Conservation (phyloP, 768 basidiomycete species). For the Leccinum aurantiacum region DNA sequence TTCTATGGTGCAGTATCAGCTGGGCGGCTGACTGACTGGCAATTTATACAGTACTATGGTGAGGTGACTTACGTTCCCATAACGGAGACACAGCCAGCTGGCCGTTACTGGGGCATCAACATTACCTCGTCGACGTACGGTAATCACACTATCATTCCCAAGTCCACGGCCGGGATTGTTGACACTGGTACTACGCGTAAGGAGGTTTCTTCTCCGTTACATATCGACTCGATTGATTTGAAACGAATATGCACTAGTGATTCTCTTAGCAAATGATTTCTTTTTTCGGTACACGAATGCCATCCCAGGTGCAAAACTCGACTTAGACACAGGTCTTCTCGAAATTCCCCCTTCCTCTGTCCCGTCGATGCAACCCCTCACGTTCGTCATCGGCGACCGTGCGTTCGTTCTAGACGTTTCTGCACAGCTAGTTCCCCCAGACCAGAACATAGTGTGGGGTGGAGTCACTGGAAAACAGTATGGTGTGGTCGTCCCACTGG, state of each 20-base stretch:
- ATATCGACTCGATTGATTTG: neutral
- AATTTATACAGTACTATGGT: slow-evolving; percentile 21
- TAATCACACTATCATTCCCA: slow-evolving; percentile 11
- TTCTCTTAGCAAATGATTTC: slow-evolving; percentile 14
- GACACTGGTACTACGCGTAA: neutral
- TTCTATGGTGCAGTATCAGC: neutral
- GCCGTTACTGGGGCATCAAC: slow-evolving; percentile 32
- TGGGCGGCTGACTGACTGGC: neutral
- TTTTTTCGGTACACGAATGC: slow-evolving; percentile 9
- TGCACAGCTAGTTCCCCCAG: neutral
- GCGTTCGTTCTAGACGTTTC: neutral
- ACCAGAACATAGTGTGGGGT: neutral
- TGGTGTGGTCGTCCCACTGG: neutral
- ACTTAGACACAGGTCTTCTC: slow-evolving; percentile 4
- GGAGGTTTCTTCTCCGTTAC: neutral
- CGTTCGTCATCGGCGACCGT: slow-evolving; percentile 5
- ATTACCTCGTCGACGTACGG: slow-evolving; percentile 21
- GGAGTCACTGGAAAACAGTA: neutral
- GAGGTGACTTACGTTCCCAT: slow-evolving; percentile 24
- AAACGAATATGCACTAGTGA: slow-evolving; percentile 1
- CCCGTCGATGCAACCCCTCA: slow-evolving; percentile 8
- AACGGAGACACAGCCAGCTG: slow-evolving; percentile 27
- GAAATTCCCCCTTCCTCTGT: slow-evolving; percentile 16
- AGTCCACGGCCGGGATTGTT: neutral
- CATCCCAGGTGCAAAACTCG: slow-evolving; percentile 13